Evolutionary conservation across 176 grass and related monocot species (phyloP), one percentile per base, ranked within the genome.

Genomic region (Bromus sterilis): DNA sequence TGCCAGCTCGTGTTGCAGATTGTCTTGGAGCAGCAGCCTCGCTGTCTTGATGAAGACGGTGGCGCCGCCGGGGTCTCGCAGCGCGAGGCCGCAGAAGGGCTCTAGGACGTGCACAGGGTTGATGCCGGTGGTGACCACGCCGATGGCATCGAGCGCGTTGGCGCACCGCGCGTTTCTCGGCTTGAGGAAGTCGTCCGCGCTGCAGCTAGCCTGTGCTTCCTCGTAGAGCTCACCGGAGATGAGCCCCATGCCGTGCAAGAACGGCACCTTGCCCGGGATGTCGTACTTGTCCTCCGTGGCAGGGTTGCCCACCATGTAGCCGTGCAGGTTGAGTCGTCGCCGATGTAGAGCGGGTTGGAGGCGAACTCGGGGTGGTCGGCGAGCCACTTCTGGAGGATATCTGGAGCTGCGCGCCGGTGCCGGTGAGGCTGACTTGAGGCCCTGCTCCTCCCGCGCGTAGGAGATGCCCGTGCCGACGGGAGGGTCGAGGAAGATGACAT

Each of bases 401-500:
- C 25, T 46, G 41, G 74, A 84, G 58, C 39, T 95, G 89, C 2
- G 28, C 31, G 3, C 73, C 87, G 11, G 93, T 82, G 6, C 56
- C 74, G 23, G 77, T 82, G n/a, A 92, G 87, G 43, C 63, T 86
- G 1, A 86, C 66, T 80, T 57, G 46, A 76, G 59, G 9, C 93
- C 93, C 51, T 76, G 61, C 9, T 87, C 56, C 0, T 70, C 83
- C 9, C 29, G 67, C 0, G 93, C 77, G 78, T 92, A 93, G 0
- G 93, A 96, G 79, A 96, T 93, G 1, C 93, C 93, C 9, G 93
- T 88, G 1, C 85, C 93, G 21, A 96, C 76, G 7, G 93, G 93
- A 24, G 87, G 60, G 80, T 97, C 93, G 39, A 97, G 82, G 73
- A 97, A 97, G 48, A 97, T 97, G 36, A 97, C 71, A 32, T 80